phyloP scores from a whole-genome alignment of 345 rosid species.

The Euphorbia pulcherrima region DNA sequence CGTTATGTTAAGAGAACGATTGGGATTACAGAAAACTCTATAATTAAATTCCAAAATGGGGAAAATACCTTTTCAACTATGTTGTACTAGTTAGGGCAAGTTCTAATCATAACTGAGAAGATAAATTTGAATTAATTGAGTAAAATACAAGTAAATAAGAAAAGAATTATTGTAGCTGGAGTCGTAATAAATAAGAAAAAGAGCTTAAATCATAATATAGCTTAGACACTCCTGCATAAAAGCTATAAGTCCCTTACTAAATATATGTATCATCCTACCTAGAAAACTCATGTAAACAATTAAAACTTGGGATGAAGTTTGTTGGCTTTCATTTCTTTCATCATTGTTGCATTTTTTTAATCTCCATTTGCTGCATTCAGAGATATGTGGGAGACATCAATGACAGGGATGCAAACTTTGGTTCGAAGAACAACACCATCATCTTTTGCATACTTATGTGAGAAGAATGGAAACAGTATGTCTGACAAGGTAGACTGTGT shows the following conservation, averaged over 20 bases:
- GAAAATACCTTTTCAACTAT: no score
- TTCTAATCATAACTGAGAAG: no score
- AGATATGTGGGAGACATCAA: constrained; percentile 29
- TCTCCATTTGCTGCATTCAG: constrained; percentile 7
- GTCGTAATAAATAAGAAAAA: no score
- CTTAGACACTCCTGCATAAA: neutral
- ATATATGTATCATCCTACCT: neutral
- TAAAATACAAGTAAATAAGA: no score
- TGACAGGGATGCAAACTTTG: constrained; percentile 23
- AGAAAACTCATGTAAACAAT: neutral
- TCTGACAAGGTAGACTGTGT: constrained; percentile 19
- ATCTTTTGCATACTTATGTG: constrained; percentile 21
- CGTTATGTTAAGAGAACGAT: no score
- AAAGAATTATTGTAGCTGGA: no score
- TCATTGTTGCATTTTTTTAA: neutral
- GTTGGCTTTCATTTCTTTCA: neutral
- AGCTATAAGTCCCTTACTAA: neutral
- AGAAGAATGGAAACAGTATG: constrained; percentile 20
- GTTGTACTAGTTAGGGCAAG: no score
- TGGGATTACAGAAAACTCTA: no score
- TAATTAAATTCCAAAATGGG: no score
- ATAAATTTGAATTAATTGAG: no score
- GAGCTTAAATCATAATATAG: no score
- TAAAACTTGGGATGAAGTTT: constrained; percentile 2
- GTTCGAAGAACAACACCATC: constrained; percentile 23